These are phyloP conservation scores for Logfia minima DNA, from an alignment of 129 eudicot genomes.

Conservation along the genomic window DNA sequence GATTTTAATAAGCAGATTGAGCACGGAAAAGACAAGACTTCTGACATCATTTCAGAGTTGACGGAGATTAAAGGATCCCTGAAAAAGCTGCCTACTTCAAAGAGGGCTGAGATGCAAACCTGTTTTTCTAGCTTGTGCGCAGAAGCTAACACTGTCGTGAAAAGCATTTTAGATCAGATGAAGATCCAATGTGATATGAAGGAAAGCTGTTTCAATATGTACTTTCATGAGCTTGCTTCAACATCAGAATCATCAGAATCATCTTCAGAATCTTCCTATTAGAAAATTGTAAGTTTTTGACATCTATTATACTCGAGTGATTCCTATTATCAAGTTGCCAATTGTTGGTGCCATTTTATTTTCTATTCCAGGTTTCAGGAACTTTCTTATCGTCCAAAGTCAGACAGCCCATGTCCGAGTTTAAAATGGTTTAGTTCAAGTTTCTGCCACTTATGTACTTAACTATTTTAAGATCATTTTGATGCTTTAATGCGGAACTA, in stretches of 20 bases:
- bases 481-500: too few relatives aligned
- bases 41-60: background rate
- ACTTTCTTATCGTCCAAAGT: too few relatives aligned
- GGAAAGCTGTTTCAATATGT: background rate
- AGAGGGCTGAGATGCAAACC: background rate
- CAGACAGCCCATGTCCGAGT: too few relatives aligned
- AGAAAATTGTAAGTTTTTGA: background rate
- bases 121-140: conserved; percentile 6
- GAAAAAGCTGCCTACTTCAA: background rate
- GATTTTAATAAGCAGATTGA: too few relatives aligned
- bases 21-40: background rate
- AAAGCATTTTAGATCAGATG: background rate
- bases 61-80: background rate
- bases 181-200: conserved; percentile 3
- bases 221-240: conserved; percentile 1
- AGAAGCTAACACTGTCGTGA: background rate
- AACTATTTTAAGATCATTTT: too few relatives aligned
- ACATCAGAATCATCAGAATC: background rate
- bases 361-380: too few relatives aligned
- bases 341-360: too few relatives aligned
- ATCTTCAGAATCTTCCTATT: background rate
- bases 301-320: background rate
- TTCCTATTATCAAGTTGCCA: too few relatives aligned
- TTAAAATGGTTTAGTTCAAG: too few relatives aligned
- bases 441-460: too few relatives aligned